Evolutionary conservation across 176 grass and related monocot genomes (phyloP).

Genomic region (Eragrostis nindensis): DNA sequence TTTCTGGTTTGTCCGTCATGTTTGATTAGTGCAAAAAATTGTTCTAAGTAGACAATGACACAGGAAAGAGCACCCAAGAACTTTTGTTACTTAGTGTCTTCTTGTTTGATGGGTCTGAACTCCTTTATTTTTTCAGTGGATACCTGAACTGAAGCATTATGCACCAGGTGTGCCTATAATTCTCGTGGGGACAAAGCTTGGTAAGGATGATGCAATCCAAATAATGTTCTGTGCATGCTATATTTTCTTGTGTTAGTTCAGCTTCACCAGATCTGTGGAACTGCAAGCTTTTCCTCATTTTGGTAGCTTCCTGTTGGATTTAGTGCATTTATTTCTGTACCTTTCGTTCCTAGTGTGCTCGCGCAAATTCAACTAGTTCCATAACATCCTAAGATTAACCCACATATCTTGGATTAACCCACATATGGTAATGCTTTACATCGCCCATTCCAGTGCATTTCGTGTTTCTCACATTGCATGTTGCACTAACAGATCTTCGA

Average conservation of each 20-base stretch:
- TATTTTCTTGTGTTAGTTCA: neutral
- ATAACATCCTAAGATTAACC: neutral
- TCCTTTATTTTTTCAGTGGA: slow-evolving; percentile 69
- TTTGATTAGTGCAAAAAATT: neutral
- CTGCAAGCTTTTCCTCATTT: neutral
- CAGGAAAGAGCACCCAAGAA: neutral
- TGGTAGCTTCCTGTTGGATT: neutral
- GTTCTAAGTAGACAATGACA: neutral
- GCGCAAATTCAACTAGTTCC: neutral
- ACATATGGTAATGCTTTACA: neutral
- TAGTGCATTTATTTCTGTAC: neutral
- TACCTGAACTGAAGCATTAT: slow-evolving; percentile 82
- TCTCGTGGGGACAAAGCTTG: slow-evolving; percentile 83
- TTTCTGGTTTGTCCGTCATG: slow-evolving; percentile 13
- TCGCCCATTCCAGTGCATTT: neutral
- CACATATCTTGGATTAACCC: neutral
- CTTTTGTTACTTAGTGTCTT: slow-evolving; percentile 10
- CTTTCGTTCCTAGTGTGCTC: neutral
- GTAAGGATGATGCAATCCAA: slow-evolving; percentile 38
- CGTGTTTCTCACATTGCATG: slow-evolving; percentile 29
- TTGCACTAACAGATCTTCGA: slow-evolving; percentile 66
- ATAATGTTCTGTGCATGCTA: neutral
- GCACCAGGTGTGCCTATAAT: slow-evolving; percentile 80
- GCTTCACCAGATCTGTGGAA: neutral
- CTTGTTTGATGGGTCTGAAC: slow-evolving; percentile 21